These are phyloP conservation scores for Wickerhamiella sergipiensis DNA, from an alignment of 805 yeast genomes.

Conservation along the genomic window DNA sequence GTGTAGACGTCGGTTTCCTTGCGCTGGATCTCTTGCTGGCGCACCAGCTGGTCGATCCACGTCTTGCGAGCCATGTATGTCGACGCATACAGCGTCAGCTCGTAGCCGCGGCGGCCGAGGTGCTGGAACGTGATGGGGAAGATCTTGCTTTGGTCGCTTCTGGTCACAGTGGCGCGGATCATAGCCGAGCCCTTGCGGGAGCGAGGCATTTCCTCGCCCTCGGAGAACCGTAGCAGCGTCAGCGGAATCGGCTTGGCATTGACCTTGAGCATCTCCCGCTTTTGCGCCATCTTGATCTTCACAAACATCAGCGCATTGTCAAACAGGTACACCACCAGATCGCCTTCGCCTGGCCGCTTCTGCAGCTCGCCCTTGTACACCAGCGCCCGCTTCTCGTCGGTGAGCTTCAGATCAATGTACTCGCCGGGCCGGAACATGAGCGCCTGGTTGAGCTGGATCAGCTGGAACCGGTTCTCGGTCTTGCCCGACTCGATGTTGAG, in stretches of 20 bases:
- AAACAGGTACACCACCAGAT: slow-evolving; percentile 71
- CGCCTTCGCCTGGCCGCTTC: slow-evolving; percentile 62
- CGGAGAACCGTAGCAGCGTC: slow-evolving; percentile 58
- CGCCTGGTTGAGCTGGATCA: slow-evolving; percentile 74
- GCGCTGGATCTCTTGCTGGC: slow-evolving; percentile 63
- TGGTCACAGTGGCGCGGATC: slow-evolving; percentile 14
- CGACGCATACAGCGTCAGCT: slow-evolving; percentile 29
- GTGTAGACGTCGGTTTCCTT: slow-evolving; percentile 69
- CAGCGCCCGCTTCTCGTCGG: slow-evolving; percentile 68
- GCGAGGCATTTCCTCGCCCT: slow-evolving; percentile 63
- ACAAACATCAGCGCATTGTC: slow-evolving; percentile 82
- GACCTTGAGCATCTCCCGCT: slow-evolving; percentile 82
- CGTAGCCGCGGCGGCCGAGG: slow-evolving; percentile 36
- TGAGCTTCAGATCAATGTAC: slow-evolving; percentile 69
- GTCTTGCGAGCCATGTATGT: slow-evolving; percentile 53
- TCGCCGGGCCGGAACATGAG: slow-evolving; percentile 73
- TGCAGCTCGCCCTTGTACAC: slow-evolving; percentile 66
- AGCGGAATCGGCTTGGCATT: slow-evolving; percentile 79
- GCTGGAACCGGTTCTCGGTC: slow-evolving; percentile 81
- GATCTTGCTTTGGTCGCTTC: slow-evolving; percentile 18
- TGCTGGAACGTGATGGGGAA: slow-evolving; percentile 37
- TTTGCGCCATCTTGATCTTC: slow-evolving; percentile 72
- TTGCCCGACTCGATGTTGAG: slow-evolving; percentile 85
- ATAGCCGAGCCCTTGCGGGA: slow-evolving; percentile 16
- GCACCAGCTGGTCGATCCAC: slow-evolving; percentile 62